Conservation (phyloP, 768 basidiomycete genomes). For the Boletus vinaceobasis region DNA sequence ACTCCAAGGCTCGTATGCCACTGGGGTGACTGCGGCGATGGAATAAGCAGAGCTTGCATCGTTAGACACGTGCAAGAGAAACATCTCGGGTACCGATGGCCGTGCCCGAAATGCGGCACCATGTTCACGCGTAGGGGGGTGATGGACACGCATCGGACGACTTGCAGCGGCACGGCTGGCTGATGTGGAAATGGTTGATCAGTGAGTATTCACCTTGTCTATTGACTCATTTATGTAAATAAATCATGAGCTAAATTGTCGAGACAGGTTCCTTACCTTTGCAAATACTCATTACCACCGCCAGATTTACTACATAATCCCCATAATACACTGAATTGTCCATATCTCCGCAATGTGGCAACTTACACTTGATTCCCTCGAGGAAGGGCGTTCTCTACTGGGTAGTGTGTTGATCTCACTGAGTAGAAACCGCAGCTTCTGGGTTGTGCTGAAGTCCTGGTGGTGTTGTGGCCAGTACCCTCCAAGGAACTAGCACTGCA, state of each 20-base stretch:
- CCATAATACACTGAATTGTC: not conserved
- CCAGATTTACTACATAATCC: not conserved
- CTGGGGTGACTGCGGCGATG: constrained; percentile 20
- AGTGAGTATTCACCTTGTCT: not conserved
- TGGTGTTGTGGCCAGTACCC: not conserved
- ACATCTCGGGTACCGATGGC: constrained; percentile 23
- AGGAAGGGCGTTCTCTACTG: not conserved
- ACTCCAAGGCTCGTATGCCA: constrained; percentile 3
- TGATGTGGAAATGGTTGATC: not conserved
- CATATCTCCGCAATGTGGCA: not conserved
- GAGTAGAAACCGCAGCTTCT: not conserved
- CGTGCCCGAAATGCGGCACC: constrained; percentile 16
- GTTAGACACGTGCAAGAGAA: constrained; percentile 23
- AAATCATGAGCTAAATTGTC: not conserved
- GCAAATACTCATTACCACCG: not conserved
- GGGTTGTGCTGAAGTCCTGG: not conserved
- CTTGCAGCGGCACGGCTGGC: not conserved
- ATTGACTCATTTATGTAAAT: not conserved
- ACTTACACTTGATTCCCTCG: too few species aligned
- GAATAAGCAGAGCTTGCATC: constrained; percentile 12
- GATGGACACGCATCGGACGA: constrained; percentile 14
- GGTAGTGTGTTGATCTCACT: not conserved
- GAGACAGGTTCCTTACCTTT: not conserved
- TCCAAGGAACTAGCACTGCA: constrained; percentile 2
- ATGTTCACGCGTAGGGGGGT: constrained; percentile 21